Base-by-base conservation (phyloP, 495 filamentous ascomycete species). In the Penicillium egyptiacum region DNA sequence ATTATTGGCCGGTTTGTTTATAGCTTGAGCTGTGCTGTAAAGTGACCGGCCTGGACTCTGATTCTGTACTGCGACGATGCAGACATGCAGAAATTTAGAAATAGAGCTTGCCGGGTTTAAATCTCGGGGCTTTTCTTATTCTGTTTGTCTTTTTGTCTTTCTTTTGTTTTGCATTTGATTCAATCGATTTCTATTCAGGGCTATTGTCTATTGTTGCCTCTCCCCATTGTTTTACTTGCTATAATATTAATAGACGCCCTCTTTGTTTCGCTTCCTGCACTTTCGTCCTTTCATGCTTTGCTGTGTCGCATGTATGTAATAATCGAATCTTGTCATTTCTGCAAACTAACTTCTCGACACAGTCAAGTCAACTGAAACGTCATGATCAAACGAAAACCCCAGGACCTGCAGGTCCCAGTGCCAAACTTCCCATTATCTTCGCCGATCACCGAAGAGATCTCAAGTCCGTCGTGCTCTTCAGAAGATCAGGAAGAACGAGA, bases 351-450 rank as follows among this genome's bases (percentile, higher is more conserved):
- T 11, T 37, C n/a, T 16, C 37, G 31, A 8, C 7, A 25, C 22
- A 37, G 25, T 35, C 25, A 41, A 60, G 42, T 42, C 41, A 17
- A 41, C 23, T 30, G 35, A 57, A 44, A 41, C 45, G 17, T 17
- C 14, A 76, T 75, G 74, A 41, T 35, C 22, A 66, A 54, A 23
- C 57, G 53, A 25, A 66, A 63, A 25, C 64, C 57, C 19, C 68
- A 63, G 22, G 56, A 62, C 16, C 64, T 75, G 14, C 70, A 59
- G 35, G 70, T 72, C 7, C 74, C 74, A 33, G 53, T 64, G 10
- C 73, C 74, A 16, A 71, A 53, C 22, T 79, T 78, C 23, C 77
- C 77, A 9, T 50, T 79, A 7, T 76, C 75, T 1, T 79, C 77
- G 9, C 77, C 77, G 0, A 78, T 79, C 49, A 73, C 62, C 30